Base-by-base conservation (phyloP, 2,329 filamentous ascomycete species). In the Chalaropsis thielavioides region DNA sequence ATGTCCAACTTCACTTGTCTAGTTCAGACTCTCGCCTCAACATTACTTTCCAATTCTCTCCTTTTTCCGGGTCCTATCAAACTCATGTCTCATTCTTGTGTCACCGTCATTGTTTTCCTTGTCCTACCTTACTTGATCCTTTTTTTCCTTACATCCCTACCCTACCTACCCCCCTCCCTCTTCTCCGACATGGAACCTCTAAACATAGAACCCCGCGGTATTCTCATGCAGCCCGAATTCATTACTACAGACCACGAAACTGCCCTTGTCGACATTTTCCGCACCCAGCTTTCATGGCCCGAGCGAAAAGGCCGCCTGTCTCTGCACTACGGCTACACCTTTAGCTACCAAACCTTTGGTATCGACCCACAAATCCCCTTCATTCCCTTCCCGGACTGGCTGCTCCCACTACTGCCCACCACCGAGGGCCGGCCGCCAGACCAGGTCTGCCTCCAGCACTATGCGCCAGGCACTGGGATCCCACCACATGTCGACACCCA, bases 401-500 rank as follows among this genome's bases (percentile, higher is more conserved):
- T 83, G 0, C 66, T 71, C 2, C 78, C 79, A 0, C 72, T 83
- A 0, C 73, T 83, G 2, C 77, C 80, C 0, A 72, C 70, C 1
- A 72, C 74, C 0, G 79, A 80, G 66, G 68, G 68, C 1, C 74
- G 77, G 0, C 75, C 74, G 0, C 80, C 81, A 0, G 81, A 83
- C 62, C 82, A 84, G 70, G 81, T 84, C 68, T 84, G 81, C 68
- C 73, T 83, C 17, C 82, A 84, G 72, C 79, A 83, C 70, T 85
- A 85, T 69, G 79, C 82, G 0, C 82, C 82, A 0, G 82, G 82
- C 5, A 75, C 79, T 0, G 82, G 82, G 1, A 85, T 85, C 68
- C 82, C 82, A 10, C 82, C 82, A 0, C 82, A 85, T 69, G 81
- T 81, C 63, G 82, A 85, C 72, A 82, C 82, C 2, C 82, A 84